A percentile compares a stretch with the other conserved stretches of the same genome.
These are phyloP conservation scores for Ascochyta clinopodiicola DNA, from an alignment of 2,329 filamentous ascomycete genomes.

Conservation along the genomic window DNA sequence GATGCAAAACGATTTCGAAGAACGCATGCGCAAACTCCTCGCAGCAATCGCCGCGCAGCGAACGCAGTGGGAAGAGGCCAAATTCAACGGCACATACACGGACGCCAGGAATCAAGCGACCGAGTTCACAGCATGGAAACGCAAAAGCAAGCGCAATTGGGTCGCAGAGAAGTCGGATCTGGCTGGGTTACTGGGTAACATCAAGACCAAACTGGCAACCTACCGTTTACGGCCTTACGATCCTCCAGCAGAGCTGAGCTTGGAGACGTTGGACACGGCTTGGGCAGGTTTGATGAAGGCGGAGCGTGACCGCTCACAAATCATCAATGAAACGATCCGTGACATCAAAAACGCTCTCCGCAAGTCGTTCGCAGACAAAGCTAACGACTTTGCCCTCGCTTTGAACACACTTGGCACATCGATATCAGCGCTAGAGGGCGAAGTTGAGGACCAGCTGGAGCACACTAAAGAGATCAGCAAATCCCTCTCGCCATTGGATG, in stretches of 20 bases:
- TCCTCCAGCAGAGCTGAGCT: conserved; percentile 80
- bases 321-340: conserved; percentile 97
- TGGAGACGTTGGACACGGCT: conserved; percentile 81
- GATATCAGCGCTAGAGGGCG: conserved; percentile 95
- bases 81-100: conserved; percentile 87
- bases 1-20: conserved; percentile 97
- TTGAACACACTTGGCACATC: conserved; percentile 94
- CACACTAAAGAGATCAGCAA: conserved; percentile 86
- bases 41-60: conserved; percentile 76
- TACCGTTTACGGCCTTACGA: conserved; percentile 92
- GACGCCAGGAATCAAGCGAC: conserved; percentile 88
- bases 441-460: conserved; percentile 90
- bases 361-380: conserved; percentile 94
- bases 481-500: conserved; percentile 86
- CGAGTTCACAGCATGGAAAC: conserved; percentile 88
- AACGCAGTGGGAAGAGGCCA: conserved; percentile 76
- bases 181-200: conserved; percentile 90
- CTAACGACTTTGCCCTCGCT: conserved; percentile 95
- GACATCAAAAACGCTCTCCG: conserved; percentile 97
- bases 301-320: conserved; percentile 86
- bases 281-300: conserved; percentile 82
- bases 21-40: conserved; percentile 84
- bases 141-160: conserved; percentile 89
- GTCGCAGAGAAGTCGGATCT: conserved; percentile 97
- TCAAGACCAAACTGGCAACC: conserved; percentile 97